Percentiles rank a stretch among this genome's conserved stretches.
Evolutionary conservation across 441 rosid genomes (phyloP).

Genomic region (Macaranga tanarius): DNA sequence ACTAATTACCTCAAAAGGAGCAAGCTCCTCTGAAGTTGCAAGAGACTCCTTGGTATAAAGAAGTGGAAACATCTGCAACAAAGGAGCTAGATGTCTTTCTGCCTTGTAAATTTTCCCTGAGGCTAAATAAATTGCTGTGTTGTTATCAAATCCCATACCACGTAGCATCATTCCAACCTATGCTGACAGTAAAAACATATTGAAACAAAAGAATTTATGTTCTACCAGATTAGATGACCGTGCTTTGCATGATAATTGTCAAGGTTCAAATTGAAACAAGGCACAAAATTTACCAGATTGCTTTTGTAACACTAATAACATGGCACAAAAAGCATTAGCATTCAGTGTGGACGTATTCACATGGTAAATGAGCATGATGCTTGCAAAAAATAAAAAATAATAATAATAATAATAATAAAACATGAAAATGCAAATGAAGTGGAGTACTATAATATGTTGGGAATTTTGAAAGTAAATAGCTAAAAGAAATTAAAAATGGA

Average conservation of each 20-base stretch:
- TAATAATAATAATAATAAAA: too few species aligned
- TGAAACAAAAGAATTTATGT: constrained; percentile 25
- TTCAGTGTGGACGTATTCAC: too few species aligned
- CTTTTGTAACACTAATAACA: background rate
- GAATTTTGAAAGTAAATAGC: too few species aligned
- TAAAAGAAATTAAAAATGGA: too few species aligned
- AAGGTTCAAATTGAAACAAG: background rate
- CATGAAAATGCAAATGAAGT: too few species aligned
- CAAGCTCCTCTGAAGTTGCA: constrained; percentile 80
- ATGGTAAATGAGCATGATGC: too few species aligned
- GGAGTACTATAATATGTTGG: too few species aligned
- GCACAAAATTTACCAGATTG: background rate
- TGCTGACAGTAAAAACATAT: constrained; percentile 50
- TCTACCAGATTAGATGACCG: constrained; percentile 16
- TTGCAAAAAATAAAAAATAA: too few species aligned
- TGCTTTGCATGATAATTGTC: background rate
- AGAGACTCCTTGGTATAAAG: constrained; percentile 84
- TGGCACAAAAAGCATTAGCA: background rate
- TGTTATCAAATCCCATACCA: constrained; percentile 94
- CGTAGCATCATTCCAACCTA: constrained; percentile 95
- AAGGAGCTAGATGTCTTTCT: constrained; percentile 65
- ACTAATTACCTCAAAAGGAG: constrained; percentile 64
- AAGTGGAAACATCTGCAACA: constrained; percentile 80
- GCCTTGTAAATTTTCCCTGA: constrained; percentile 76
- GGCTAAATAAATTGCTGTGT: constrained; percentile 80